Base-by-base conservation (phyloP, 805 yeast genomes). In the Nadsonia fulvescens region DNA sequence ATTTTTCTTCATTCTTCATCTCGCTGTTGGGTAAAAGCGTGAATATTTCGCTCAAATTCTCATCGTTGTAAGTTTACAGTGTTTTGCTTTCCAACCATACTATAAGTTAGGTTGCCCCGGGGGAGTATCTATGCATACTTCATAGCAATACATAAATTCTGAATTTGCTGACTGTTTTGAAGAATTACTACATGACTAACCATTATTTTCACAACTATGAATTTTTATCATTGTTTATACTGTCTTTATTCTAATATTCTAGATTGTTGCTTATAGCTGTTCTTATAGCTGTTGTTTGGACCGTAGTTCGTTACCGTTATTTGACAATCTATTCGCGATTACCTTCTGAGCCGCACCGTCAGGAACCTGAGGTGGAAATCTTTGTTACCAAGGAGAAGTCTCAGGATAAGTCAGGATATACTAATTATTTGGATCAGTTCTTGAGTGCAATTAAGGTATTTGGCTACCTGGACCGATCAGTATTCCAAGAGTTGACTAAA, bases 401-500 rank as follows among this genome's bases (percentile, higher is more conserved):
- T 22, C 54, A 51, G 22, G 40, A 49, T 14, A 56, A 65, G 23
- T 47, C 62, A 5, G 54, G 62, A 5, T 50, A 65, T 23, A 52
- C 74, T 1, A 71, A 77, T 24, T 83, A 81, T 42, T 53, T 86
- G 27, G 94, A 86, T 46, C 92, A 83, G 30, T 86, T 86, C 40
- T 52, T 86, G 23, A 66, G 78, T 26, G 96, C 94, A 3, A 78
- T 89, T 36, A 82, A 81, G 49, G 75, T 89, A 5, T 89, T 86
- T 54, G 96, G 96, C 2, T 86, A 86, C 47, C 57, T 86, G 25
- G 96, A 86, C 37, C 63, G 73, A 33, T 75, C 78, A 2, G 94
- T 86, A 1, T 83, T 86, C 47, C 91, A 83, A 43, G 96, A 83
- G 41, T 61, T 86, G 38, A 83, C 96, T 3, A 73, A 77, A 43